Percentiles rank a stretch among this genome's conserved stretches.
Conservation (phyloP, 352 stramenopile species). For the Globisporangium splendens region DNA sequence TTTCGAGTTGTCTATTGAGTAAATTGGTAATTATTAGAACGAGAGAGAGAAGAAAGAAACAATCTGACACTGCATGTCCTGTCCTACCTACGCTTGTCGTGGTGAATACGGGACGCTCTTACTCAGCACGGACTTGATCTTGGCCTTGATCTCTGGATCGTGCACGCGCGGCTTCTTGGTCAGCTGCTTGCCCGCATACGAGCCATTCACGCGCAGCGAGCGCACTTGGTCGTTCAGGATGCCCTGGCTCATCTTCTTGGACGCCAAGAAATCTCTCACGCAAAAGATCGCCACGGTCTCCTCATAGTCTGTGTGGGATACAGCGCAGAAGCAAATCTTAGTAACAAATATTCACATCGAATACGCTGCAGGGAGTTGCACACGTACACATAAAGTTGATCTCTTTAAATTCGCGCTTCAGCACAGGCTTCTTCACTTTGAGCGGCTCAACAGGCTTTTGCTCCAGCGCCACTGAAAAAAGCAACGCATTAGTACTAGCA, state of each 20-base stretch:
- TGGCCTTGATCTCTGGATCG: slow-evolving; percentile 31
- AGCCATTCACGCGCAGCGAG: slow-evolving; percentile 46
- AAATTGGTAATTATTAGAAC: slow-evolving; percentile 2
- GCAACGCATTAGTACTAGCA: background rate
- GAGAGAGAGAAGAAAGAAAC: background rate
- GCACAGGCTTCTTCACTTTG: slow-evolving; percentile 37
- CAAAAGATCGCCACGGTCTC: slow-evolving; percentile 82
- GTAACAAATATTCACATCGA: too few species aligned
- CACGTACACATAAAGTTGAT: slow-evolving; percentile 65
- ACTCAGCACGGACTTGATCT: slow-evolving; percentile 35
- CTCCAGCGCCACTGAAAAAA: slow-evolving; percentile 6
- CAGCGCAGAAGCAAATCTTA: background rate
- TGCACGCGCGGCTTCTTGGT: slow-evolving; percentile 26
- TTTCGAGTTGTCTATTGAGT: slow-evolving; percentile 9
- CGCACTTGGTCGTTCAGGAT: slow-evolving; percentile 77
- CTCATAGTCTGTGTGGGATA: slow-evolving; percentile 45
- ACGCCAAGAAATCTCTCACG: slow-evolving; percentile 63
- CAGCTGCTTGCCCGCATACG: slow-evolving; percentile 22
- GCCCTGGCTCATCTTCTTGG: slow-evolving; percentile 66
- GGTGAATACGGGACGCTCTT: slow-evolving; percentile 18
- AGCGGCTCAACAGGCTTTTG: slow-evolving; percentile 3
- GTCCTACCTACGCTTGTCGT: slow-evolving; percentile 17
- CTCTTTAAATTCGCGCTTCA: slow-evolving; percentile 83
- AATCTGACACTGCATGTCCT: background rate
- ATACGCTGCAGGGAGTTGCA: background rate